Percentiles rank a stretch among this genome's conserved stretches.
Evolutionary conservation across 202 grass and related monocot genomes (phyloP).

Genomic region (Carex sylvatica): DNA sequence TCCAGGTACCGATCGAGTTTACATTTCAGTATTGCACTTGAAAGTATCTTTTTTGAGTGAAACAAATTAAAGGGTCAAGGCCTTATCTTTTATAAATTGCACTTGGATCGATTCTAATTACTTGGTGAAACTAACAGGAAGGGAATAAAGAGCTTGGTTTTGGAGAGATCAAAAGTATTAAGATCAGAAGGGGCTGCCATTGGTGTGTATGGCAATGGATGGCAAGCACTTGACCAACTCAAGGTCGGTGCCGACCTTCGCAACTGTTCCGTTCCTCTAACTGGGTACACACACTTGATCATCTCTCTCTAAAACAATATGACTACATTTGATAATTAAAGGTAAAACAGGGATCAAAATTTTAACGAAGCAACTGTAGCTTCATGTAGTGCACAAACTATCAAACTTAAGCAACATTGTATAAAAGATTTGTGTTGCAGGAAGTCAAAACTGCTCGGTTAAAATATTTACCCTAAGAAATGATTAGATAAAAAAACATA

Average conservation of each 20-base stretch:
- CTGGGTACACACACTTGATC: neutral
- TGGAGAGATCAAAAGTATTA: constrained; percentile 41
- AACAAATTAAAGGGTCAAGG: too few relatives aligned
- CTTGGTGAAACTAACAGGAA: constrained; percentile 35
- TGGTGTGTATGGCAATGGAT: constrained; percentile 44
- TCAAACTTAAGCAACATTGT: too few relatives aligned
- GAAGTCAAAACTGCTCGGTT: too few relatives aligned
- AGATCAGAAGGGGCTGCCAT: constrained; percentile 37
- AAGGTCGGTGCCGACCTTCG: constrained; percentile 32
- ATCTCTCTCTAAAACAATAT: neutral
- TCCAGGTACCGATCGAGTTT: too few relatives aligned
- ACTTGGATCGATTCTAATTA: neutral
- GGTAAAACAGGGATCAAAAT: neutral
- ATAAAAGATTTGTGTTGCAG: too few relatives aligned
- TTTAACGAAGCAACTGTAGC: too few relatives aligned
- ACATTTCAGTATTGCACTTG: too few relatives aligned
- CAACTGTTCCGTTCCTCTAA: constrained; percentile 12
- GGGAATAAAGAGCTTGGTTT: constrained; percentile 39
- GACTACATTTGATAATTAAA: neutral
- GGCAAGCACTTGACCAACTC: constrained; percentile 45
- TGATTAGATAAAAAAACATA: too few relatives aligned
- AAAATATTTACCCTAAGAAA: too few relatives aligned
- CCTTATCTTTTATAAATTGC: too few relatives aligned
- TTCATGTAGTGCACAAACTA: too few relatives aligned
- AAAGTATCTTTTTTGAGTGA: too few relatives aligned